Percentiles rank a stretch among this genome's conserved stretches.
phyloP scores from a whole-genome alignment of 768 basidiomycete genomes.

The Gloeostereum incarnatum region DNA sequence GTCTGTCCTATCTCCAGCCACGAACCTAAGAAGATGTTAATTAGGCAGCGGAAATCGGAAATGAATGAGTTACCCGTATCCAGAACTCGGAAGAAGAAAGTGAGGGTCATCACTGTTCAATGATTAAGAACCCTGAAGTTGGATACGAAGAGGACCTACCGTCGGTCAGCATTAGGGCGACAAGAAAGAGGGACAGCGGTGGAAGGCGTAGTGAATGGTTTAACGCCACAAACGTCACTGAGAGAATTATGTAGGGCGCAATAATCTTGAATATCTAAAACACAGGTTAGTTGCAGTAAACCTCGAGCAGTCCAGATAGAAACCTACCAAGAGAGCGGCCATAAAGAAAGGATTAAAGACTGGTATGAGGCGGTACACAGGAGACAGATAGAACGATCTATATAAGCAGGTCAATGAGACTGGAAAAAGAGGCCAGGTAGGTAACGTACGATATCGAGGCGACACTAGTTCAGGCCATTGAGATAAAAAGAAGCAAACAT shows the following conservation, averaged over 20 bases:
- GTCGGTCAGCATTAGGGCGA: conserved; percentile 68
- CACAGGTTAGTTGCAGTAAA: neutral
- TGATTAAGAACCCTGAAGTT: conserved; percentile 1
- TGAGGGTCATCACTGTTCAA: conserved; percentile 62
- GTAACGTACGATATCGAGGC: conserved; percentile 71
- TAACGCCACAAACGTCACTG: conserved; percentile 57
- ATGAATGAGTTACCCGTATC: conserved; percentile 48
- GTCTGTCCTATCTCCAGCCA: conserved; percentile 89
- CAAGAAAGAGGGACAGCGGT: conserved; percentile 72
- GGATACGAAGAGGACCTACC: conserved; percentile 26
- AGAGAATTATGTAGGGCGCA: conserved; percentile 70
- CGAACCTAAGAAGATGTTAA: conserved; percentile 41
- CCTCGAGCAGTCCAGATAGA: neutral
- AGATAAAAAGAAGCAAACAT: conserved; percentile 2
- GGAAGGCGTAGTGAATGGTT: conserved; percentile 62
- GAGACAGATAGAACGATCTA: conserved; percentile 80
- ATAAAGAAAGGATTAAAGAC: conserved; percentile 83
- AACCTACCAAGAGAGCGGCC: conserved; percentile 56
- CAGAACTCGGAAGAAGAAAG: conserved; percentile 77
- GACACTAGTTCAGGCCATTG: conserved; percentile 53
- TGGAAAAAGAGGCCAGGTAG: neutral
- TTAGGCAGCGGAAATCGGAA: neutral
- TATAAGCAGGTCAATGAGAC: neutral
- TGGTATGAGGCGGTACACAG: conserved; percentile 81
- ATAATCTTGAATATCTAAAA: conserved; percentile 73